phyloP scores from a whole-genome alignment of 305 asterid species.

The Fraxinus baroniana region DNA sequence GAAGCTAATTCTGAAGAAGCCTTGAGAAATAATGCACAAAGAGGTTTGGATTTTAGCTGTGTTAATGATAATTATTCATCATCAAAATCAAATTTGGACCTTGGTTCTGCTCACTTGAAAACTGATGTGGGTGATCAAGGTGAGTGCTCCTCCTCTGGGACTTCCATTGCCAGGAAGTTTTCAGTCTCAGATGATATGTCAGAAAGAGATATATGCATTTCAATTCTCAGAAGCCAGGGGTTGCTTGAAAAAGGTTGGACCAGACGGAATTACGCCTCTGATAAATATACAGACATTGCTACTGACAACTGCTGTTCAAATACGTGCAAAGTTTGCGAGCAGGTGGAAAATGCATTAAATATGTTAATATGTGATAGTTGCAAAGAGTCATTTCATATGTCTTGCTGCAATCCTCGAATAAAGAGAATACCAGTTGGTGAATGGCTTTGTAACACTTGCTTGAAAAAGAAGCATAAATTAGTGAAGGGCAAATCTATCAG shows the following conservation, averaged over 20 bases:
- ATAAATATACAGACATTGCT: constrained; percentile 23
- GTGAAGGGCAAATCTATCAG: constrained; percentile 51
- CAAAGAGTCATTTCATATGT: constrained; percentile 65
- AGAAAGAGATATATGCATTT: constrained; percentile 57
- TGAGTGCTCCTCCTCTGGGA: constrained; percentile 84
- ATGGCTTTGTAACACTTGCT: constrained; percentile 77
- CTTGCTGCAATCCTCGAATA: constrained; percentile 65
- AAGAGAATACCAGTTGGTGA: constrained; percentile 56
- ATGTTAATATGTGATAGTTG: constrained; percentile 80
- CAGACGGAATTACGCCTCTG: constrained; percentile 29
- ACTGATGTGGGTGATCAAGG: constrained; percentile 50
- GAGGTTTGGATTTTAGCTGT: constrained; percentile 35
- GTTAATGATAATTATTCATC: constrained; percentile 65
- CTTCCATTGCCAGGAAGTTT: constrained; percentile 37
- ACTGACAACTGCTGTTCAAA: constrained; percentile 40
- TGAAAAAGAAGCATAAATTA: constrained; percentile 56
- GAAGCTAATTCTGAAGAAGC: too few relatives aligned
- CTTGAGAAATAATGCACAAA: constrained; percentile 33
- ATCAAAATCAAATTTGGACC: constrained; percentile 55
- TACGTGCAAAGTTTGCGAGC: constrained; percentile 62
- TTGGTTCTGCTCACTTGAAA: constrained; percentile 46
- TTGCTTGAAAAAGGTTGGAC: constrained; percentile 39
- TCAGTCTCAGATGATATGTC: constrained; percentile 40
- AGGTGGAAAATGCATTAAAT: constrained; percentile 45
- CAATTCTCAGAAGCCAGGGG: constrained; percentile 60